phyloP scores from a whole-genome alignment of 805 yeast genomes.

The Yarrowia sp. region DNA sequence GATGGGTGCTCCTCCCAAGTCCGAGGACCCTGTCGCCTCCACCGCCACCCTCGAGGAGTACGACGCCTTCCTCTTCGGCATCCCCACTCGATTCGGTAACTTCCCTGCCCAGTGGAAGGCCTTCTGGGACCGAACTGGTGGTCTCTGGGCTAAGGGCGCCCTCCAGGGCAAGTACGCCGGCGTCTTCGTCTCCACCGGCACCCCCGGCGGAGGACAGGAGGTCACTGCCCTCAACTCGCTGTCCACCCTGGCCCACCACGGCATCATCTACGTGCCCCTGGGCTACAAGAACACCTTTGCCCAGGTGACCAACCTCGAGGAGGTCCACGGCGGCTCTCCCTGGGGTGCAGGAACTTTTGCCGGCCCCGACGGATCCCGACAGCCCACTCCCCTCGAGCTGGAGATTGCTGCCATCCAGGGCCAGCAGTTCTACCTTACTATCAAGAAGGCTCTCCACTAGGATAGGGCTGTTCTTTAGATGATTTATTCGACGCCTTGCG shows the following conservation, averaged over 20 bases:
- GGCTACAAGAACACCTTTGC: conserved; percentile 64
- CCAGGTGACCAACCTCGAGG: conserved; percentile 54
- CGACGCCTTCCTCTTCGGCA: conserved; percentile 74
- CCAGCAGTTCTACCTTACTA: conserved; percentile 52
- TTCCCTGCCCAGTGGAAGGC: conserved; percentile 73
- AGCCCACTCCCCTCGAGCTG: conserved; percentile 61
- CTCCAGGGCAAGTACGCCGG: conserved; percentile 73
- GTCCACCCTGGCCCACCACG: conserved; percentile 68
- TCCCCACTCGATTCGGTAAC: conserved; percentile 77
- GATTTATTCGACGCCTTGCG: too few relatives aligned
- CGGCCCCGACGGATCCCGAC: conserved; percentile 71
- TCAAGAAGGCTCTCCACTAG: conserved; percentile 31
- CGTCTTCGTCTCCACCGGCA: conserved; percentile 66
- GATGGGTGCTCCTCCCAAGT: conserved; percentile 60
- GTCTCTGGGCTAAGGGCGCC: conserved; percentile 69
- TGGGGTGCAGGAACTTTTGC: conserved; percentile 88
- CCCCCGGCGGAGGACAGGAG: conserved; percentile 80
- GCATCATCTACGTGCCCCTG: conserved; percentile 71
- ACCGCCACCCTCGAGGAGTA: conserved; percentile 54
- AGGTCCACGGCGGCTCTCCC: conserved; percentile 77
- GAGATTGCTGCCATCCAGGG: conserved; percentile 70
- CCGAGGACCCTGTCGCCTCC: conserved; percentile 48
- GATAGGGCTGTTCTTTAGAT: neutral
- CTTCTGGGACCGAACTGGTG: conserved; percentile 77
- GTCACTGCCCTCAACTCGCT: conserved; percentile 58